Conservation (phyloP, 2,329 filamentous ascomycete species). For the Moelleriella libera region DNA sequence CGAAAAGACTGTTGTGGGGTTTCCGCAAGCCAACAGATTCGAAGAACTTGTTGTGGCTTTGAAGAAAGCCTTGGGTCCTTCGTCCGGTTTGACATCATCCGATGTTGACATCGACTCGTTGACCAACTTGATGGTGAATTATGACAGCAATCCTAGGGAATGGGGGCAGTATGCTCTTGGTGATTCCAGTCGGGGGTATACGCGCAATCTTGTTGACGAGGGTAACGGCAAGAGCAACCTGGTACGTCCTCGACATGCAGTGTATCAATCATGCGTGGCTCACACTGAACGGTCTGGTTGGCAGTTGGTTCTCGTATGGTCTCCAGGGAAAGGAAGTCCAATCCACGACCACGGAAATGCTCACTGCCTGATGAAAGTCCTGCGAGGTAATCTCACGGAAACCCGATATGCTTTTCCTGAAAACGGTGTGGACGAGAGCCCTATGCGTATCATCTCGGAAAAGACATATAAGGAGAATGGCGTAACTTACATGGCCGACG, state of each 20-base stretch:
- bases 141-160: constrained; percentile 52
- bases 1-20: constrained; percentile 10
- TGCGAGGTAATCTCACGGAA: constrained; percentile 67
- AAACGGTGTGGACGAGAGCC: constrained; percentile 28
- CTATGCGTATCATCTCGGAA: constrained; percentile 51
- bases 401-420: constrained; percentile 66
- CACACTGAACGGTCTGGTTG: neutral
- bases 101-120: constrained; percentile 67
- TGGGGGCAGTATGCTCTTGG: constrained; percentile 66
- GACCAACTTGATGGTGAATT: constrained; percentile 57
- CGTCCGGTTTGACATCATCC: constrained; percentile 67
- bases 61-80: constrained; percentile 61
- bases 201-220: constrained; percentile 77
- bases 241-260: constrained; percentile 27
- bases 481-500: constrained; percentile 85
- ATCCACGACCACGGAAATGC: constrained; percentile 85
- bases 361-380: constrained; percentile 85
- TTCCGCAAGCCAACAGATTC: constrained; percentile 34
- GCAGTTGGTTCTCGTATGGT: constrained; percentile 83
- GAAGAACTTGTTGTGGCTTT: constrained; percentile 60
- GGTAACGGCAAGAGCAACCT: constrained; percentile 71
- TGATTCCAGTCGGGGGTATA: constrained; percentile 61
- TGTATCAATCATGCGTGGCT: neutral
- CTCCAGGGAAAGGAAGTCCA: constrained; percentile 65
- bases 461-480: constrained; percentile 55